Conservation (phyloP, 345 rosid genomes). For the Lumnitzera littorea region DNA sequence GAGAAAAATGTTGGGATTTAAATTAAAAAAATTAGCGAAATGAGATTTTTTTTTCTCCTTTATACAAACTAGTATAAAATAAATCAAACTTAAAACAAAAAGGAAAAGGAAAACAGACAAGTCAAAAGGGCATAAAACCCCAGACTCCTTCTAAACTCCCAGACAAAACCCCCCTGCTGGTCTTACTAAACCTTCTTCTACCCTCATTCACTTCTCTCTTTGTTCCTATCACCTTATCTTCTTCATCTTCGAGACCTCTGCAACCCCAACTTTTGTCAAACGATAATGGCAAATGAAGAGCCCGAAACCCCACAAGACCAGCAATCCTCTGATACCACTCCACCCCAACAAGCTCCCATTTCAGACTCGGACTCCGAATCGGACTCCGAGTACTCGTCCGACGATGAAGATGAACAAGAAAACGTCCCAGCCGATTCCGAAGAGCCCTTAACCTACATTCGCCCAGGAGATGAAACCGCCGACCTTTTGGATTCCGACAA, state of each 20-base stretch:
- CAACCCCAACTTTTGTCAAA: not conserved
- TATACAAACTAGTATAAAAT: too few relatives aligned
- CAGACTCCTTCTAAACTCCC: not conserved
- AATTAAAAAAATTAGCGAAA: too few relatives aligned
- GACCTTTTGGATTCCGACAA: conserved; percentile 19
- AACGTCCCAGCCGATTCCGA: not conserved
- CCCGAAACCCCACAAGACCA: not conserved
- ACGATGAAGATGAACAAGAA: conserved; percentile 16
- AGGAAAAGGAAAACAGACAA: too few relatives aligned
- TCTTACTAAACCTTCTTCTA: not conserved
- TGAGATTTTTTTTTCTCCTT: too few relatives aligned
- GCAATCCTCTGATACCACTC: not conserved
- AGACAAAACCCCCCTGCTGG: not conserved
- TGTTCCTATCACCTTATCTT: not conserved
- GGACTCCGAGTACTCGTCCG: conserved; percentile 31
- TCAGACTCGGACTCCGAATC: conserved; percentile 17
- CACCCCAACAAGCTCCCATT: conserved; percentile 7
- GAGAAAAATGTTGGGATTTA: too few relatives aligned
- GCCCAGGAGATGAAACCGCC: conserved; percentile 30
- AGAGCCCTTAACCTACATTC: conserved; percentile 17
- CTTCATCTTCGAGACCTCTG: not conserved
- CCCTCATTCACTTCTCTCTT: conserved; percentile 3
- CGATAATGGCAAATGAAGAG: conserved; percentile 2
- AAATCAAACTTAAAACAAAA: too few relatives aligned
- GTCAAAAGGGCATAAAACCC: too few relatives aligned